phyloP scores from a whole-genome alignment of 441 rosid species.

The Mallotus japonicus region DNA sequence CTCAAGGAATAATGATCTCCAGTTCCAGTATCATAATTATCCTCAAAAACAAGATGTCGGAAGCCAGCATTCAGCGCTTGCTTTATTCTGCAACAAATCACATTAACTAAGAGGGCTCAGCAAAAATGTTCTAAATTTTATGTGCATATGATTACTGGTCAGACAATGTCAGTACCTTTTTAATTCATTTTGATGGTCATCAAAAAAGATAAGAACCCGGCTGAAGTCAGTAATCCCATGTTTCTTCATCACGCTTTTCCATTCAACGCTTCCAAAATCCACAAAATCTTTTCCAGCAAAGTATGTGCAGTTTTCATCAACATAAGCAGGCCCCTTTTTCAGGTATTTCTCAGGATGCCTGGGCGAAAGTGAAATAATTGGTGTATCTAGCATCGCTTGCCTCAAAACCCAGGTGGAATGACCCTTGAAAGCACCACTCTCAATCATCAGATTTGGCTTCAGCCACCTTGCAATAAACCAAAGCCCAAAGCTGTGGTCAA shows the following conservation, averaged over 20 bases:
- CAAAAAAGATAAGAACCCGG: conserved; percentile 78
- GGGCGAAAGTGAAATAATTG: conserved; percentile 77
- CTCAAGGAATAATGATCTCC: conserved; percentile 97
- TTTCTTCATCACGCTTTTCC: conserved; percentile 67
- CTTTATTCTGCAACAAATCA: conserved; percentile 53
- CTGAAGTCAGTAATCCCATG: conserved; percentile 61
- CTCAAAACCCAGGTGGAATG: conserved; percentile 99
- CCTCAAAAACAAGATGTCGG: conserved; percentile 87
- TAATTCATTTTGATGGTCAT: conserved; percentile 95
- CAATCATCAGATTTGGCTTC: conserved; percentile 91
- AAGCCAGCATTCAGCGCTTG: conserved; percentile 87
- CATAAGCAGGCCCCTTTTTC: conserved; percentile 91
- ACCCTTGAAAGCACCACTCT: conserved; percentile 98
- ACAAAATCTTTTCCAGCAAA: conserved; percentile 96
- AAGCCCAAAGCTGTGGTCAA: conserved; percentile 97
- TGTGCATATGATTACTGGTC: not conserved
- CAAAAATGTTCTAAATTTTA: not conserved
- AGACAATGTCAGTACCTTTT: conserved; percentile 57
- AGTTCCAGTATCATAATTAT: conserved; percentile 97
- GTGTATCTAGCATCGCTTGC: conserved; percentile 87
- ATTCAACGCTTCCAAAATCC: conserved; percentile 91
- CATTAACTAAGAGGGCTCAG: conserved; percentile 22
- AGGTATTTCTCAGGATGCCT: conserved; percentile 93
- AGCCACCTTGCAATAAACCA: conserved; percentile 92
- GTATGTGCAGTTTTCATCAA: conserved; percentile 92